Evolutionary conservation across 2,329 filamentous ascomycete species (phyloP), one percentile per base, ranked within the genome.

Genomic region (Xylariaceae sp.): DNA sequence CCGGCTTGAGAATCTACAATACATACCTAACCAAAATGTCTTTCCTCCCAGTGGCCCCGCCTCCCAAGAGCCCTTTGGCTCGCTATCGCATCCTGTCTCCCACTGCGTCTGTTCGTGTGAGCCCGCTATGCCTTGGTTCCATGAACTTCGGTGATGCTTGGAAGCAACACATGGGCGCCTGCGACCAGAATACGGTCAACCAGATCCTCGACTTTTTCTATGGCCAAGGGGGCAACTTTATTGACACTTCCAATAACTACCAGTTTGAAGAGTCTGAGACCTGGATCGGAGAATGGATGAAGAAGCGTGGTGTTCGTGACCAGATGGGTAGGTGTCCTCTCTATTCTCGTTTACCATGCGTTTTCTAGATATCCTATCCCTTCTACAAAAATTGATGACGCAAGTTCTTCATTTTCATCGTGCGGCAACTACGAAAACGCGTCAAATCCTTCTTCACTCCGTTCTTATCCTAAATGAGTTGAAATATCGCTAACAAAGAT

Each of bases 231-330:
- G 88, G 89, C 21, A 91, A 91, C 74, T 91, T 91, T 71, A 87
- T 91, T 67, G 89, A 91, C 70, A 90, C 87, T 0, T 68, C 87
- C 56, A 88, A 86, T 74, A 87, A 87, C 71, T 91, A 91, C 73
- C 87, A 89, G 64, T 74, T 78, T 52, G 78, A 77, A 58, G 79
- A 89, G 70, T 84, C 83, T 1, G 88, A 91, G 72, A 72, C 67
- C 49, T 88, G 87, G 83, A 76, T 91, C 54, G 88, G 88, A 31
- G 86, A 88, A 64, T 91, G 88, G 87, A 87, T 89, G 84, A 78
- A 79, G 65, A 80, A 80, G 59, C 81, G 85, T 8, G 78, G 80
- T n/a, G 83, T 83, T 57, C 82, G 89, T 21, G 87, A 90, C 63
- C 78, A 89, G 68, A 83, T 91, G 72, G 78, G 80, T 82, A 65